Percentiles rank a stretch among this genome's conserved stretches.
These are phyloP conservation scores for Aspergillus neoniger DNA, from an alignment of 2,329 filamentous ascomycete species.

Conservation along the genomic window DNA sequence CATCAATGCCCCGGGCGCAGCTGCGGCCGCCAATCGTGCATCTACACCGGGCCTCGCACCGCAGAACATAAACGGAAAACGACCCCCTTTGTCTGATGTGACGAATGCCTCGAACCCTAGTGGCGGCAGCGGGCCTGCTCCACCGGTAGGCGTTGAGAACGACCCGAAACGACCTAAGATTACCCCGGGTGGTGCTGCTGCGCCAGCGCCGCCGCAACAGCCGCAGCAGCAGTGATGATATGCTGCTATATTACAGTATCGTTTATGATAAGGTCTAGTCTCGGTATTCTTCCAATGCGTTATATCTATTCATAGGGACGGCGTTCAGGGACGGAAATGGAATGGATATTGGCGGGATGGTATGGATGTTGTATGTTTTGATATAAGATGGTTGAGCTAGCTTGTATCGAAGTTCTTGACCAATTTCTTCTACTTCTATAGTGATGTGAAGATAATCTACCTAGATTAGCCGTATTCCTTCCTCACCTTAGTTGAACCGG, in stretches of 20 bases:
- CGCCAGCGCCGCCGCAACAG: constrained; percentile 21
- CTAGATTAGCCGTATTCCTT: no score
- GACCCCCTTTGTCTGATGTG: constrained; percentile 48
- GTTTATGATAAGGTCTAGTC: neutral
- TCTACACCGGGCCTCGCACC: constrained; percentile 20
- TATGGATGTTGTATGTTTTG: neutral
- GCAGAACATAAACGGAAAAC: constrained; percentile 42
- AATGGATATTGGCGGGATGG: neutral
- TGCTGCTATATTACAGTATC: neutral
- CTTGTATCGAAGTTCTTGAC: neutral
- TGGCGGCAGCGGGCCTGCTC: constrained; percentile 24
- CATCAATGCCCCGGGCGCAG: constrained; percentile 26
- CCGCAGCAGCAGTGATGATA: constrained; percentile 4
- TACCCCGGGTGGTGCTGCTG: constrained; percentile 17
- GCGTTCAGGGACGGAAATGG: neutral
- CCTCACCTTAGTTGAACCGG: no score
- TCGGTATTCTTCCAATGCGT: neutral
- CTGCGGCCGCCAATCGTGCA: constrained; percentile 24
- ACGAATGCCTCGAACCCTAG: constrained; percentile 40
- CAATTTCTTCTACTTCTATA: neutral
- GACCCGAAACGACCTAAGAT: constrained; percentile 38
- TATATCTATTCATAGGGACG: neutral
- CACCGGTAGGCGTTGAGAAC: constrained; percentile 23
- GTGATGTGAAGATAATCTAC: no score
- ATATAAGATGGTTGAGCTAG: neutral